A percentile compares a stretch with the other conserved stretches of the same genome.
Evolutionary conservation across 768 basidiomycete species (phyloP).

Genomic region (Vishniacozyma victoriae): DNA sequence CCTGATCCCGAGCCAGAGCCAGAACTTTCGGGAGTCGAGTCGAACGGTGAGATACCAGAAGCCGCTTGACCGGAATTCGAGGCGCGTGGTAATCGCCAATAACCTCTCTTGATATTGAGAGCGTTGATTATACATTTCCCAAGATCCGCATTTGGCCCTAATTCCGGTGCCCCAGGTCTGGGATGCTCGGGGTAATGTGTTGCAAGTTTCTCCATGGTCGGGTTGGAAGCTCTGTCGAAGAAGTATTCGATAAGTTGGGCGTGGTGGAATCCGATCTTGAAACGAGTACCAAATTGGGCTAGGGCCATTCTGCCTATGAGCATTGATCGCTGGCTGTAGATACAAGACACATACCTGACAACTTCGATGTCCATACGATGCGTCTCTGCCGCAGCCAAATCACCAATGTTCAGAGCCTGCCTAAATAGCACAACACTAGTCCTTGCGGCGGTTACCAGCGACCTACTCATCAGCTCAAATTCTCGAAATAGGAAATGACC

Average conservation of each 20-base stretch:
- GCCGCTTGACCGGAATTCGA: background rate
- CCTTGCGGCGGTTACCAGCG: conserved; percentile 34
- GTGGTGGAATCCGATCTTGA: conserved; percentile 41
- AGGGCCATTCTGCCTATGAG: conserved; percentile 26
- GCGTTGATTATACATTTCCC: conserved; percentile 33
- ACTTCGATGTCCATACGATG: conserved; percentile 34
- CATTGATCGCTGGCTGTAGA: background rate
- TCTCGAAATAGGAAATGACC: conserved; percentile 1
- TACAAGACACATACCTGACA: conserved; percentile 15
- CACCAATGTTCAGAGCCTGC: conserved; percentile 24
- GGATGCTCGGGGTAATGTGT: conserved; percentile 40
- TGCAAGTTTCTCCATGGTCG: conserved; percentile 32
- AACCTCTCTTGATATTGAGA: conserved; percentile 39
- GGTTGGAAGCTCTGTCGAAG: conserved; percentile 33
- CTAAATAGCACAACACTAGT: conserved; percentile 34
- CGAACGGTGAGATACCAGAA: conserved; percentile 28
- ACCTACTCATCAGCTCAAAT: conserved; percentile 11
- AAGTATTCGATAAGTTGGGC: conserved; percentile 40
- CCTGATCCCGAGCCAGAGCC: background rate
- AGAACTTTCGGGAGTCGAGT: conserved; percentile 24
- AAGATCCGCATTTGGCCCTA: conserved; percentile 20
- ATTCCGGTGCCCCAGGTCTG: conserved; percentile 30
- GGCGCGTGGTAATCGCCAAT: conserved; percentile 20
- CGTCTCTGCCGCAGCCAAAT: conserved; percentile 15
- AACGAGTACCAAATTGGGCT: conserved; percentile 22